Conservation (phyloP, 1,284 basidiomycete species). For the Sphagnurus paluster region DNA sequence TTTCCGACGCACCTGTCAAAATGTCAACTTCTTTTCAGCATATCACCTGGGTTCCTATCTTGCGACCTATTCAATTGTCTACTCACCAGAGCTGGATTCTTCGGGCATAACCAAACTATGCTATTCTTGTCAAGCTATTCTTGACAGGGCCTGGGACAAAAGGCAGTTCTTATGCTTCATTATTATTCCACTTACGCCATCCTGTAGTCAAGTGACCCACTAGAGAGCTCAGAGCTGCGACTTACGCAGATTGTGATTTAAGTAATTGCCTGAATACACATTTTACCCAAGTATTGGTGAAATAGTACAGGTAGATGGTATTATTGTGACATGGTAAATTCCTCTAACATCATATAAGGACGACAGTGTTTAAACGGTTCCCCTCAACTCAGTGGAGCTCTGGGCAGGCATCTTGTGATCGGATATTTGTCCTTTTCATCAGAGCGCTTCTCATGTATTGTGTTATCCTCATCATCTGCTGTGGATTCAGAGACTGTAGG, state of each 20-base stretch:
- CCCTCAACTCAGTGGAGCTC: too few relatives aligned
- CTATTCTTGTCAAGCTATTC: slow-evolving; percentile 7
- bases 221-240: too few relatives aligned
- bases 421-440: slow-evolving; percentile 15
- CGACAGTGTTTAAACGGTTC: too few relatives aligned
- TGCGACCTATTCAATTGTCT: slow-evolving; percentile 5
- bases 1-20: background rate
- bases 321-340: background rate
- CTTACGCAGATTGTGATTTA: slow-evolving; percentile 4
- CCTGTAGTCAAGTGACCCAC: slow-evolving; percentile 11
- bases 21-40: slow-evolving; percentile 2
- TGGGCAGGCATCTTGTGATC: too few relatives aligned
- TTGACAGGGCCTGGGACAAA: slow-evolving; percentile 5
- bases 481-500: slow-evolving; percentile 2
- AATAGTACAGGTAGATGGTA: too few relatives aligned
- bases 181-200: slow-evolving; percentile 1
- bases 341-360: too few relatives aligned
- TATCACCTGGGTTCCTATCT: background rate
- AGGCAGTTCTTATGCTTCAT: too few relatives aligned
- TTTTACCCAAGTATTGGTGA: too few relatives aligned
- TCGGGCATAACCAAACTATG: slow-evolving; percentile 4
- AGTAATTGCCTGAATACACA: too few relatives aligned
- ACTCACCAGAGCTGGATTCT: slow-evolving; percentile 4
- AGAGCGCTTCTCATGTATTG: slow-evolving; percentile 15
- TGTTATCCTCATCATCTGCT: slow-evolving; percentile 17